Conservation (phyloP, 352 stramenopile species). For the Globisporangium yorkense region DNA sequence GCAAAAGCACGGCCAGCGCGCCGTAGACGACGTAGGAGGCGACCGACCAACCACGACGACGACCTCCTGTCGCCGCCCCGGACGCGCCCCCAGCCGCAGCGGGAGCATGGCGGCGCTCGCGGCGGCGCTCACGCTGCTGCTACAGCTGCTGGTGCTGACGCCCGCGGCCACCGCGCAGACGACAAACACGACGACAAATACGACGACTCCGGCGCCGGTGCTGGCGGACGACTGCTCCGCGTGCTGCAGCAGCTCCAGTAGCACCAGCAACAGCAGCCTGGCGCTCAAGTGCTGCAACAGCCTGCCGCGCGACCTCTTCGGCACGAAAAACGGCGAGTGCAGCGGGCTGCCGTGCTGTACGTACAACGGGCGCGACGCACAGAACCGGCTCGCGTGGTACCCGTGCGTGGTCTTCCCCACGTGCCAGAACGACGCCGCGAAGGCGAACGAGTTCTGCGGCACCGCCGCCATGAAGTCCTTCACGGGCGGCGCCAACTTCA, state of each 20-base stretch:
- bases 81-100: not conserved
- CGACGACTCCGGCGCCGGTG: constrained; percentile 10
- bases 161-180: not conserved
- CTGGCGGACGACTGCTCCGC: constrained; percentile 52
- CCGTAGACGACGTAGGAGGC: not conserved
- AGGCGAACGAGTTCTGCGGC: constrained; percentile 51
- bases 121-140: not conserved
- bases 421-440: constrained; percentile 62
- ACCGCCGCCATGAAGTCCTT: constrained; percentile 48
- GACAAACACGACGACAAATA: not conserved
- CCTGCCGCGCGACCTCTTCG: constrained; percentile 42
- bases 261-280: not conserved
- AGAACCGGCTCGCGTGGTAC: constrained; percentile 75
- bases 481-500: constrained; percentile 43
- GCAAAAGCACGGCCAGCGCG: not conserved
- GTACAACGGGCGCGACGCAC: constrained; percentile 52
- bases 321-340: constrained; percentile 60
- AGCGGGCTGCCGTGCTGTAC: constrained; percentile 72
- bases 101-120: constrained; percentile 1
- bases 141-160: not conserved
- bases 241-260: constrained; percentile 28
- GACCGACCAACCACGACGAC: not conserved
- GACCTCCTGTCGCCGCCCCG: not conserved
- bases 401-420: constrained; percentile 76
- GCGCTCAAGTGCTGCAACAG: constrained; percentile 47